phyloP scores from a whole-genome alignment of 306 rosid species.

The Coriaria nepalensis region DNA sequence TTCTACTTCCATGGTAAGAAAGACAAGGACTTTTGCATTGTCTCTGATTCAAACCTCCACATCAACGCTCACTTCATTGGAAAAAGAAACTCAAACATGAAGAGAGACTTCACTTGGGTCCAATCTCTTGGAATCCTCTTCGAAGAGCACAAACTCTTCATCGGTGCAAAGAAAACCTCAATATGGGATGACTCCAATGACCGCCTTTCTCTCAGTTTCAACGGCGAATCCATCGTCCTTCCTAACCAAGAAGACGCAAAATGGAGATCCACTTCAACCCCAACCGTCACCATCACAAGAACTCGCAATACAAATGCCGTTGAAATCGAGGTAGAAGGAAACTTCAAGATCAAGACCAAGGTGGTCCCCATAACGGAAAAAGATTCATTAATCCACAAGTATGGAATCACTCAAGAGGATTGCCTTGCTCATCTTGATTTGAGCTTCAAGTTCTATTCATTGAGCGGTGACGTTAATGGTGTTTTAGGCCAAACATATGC shows the following conservation, averaged over 20 bases:
- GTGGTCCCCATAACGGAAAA: conserved; percentile 53
- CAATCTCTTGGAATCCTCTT: conserved; percentile 54
- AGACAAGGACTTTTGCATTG: conserved; percentile 42
- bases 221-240: conserved; percentile 25
- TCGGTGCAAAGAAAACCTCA: conserved; percentile 38
- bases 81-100: conserved; percentile 33
- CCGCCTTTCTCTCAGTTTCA: conserved; percentile 28
- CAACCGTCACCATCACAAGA: conserved; percentile 14
- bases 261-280: conserved; percentile 18
- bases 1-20: conserved; percentile 61
- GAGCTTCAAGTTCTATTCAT: conserved; percentile 41
- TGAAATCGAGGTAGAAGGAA: conserved; percentile 30
- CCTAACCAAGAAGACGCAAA: conserved; percentile 19
- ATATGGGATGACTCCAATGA: conserved; percentile 34
- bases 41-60: conserved; percentile 50
- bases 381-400: conserved; percentile 42
- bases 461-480: conserved; percentile 34
- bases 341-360: conserved; percentile 31
- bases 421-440: conserved; percentile 54
- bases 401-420: conserved; percentile 40
- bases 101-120: conserved; percentile 40
- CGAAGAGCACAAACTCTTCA: conserved; percentile 26
- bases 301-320: conserved; percentile 21
- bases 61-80: conserved; percentile 63
- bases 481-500: conserved; percentile 58